Base-by-base conservation (phyloP, 805 yeast genomes). In the Candida golubevii region DNA sequence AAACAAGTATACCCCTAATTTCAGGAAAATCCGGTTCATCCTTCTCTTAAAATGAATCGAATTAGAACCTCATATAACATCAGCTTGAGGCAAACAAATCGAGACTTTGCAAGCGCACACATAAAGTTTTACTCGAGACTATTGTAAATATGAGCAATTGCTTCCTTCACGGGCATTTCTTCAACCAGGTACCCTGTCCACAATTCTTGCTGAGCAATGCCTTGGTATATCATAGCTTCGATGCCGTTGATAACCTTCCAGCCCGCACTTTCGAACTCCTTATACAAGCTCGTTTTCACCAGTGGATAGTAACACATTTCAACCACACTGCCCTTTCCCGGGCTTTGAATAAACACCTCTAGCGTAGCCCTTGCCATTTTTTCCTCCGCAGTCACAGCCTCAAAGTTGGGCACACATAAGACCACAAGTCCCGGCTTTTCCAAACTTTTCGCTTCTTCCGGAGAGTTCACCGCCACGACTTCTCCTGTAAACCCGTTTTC, bases 241-340 rank as follows among this genome's bases (percentile, higher is more conserved):
- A 58, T 54, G 3, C 67, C 69, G 28, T 55, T 49, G 8, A 64
- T 62, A 8, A 63, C 67, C n/a, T 46, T 43, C 67, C 67, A 64
- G 6, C 54, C 54, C 7, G 46, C 46, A 3, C 34, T 38, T 39
- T 55, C 53, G 38, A 62, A 64, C 27, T 56, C 60, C 31, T 38
- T 45, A 41, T 51, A 61, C n/a, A 63, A 49, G 23, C 55, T 40
- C 7, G 67, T 64, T 7, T 38, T 35, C n/a, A 58, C 56, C 14
- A 46, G 52, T 2, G 69, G 69, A 37, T 64, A 60, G 54, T 64
- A 64, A 45, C 69, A 64, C 69, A 64, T 64, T 42, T 64, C 69
- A 14, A 64, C 47, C 14, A 63, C 66, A n/a, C 51, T 49, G 12
- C 65, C 67, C 27, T 49, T 47, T 10, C 48, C 47, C 3, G 46